Evolutionary conservation across 1,139 yeast species (phyloP).

Genomic region (Wickerhamiella pararugosa): DNA sequence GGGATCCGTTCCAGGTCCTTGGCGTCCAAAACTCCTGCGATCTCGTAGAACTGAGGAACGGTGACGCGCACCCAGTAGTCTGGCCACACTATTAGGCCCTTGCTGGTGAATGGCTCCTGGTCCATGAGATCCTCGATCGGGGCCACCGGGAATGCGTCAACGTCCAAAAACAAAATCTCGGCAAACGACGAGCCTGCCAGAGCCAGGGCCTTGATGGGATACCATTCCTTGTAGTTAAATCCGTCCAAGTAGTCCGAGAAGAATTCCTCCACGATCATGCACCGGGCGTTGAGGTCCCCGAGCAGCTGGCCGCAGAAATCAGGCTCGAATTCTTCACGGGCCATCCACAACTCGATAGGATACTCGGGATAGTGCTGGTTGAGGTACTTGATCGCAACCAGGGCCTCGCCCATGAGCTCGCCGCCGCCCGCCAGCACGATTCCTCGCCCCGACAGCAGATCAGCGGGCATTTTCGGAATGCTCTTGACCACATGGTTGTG

Average conservation of each 20-base stretch:
- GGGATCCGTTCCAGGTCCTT: not conserved
- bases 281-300: slow-evolving; percentile 54
- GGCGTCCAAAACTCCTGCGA: slow-evolving; percentile 34
- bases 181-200: slow-evolving; percentile 62
- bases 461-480: slow-evolving; percentile 34
- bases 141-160: slow-evolving; percentile 56
- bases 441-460: slow-evolving; percentile 41
- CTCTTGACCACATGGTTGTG: slow-evolving; percentile 40
- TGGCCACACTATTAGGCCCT: slow-evolving; percentile 65
- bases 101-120: slow-evolving; percentile 36
- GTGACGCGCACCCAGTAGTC: slow-evolving; percentile 71
- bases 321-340: slow-evolving; percentile 56
- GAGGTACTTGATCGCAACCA: slow-evolving; percentile 48
- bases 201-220: slow-evolving; percentile 67
- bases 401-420: slow-evolving; percentile 54
- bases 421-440: slow-evolving; percentile 79
- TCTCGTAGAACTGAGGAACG: slow-evolving; percentile 50
- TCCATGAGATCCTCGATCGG: slow-evolving; percentile 41
- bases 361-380: slow-evolving; percentile 47
- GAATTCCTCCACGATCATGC: slow-evolving; percentile 46
- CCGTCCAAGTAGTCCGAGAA: slow-evolving; percentile 34
- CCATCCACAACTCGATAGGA: slow-evolving; percentile 69
- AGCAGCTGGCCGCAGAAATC: slow-evolving; percentile 49
- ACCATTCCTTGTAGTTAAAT: slow-evolving; percentile 45
- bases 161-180: slow-evolving; percentile 58